Percentiles rank a stretch among this genome's conserved stretches.
These are phyloP conservation scores for Malbranchea cinnamomea DNA, from an alignment of 2,329 filamentous ascomycete species.

Conservation along the genomic window DNA sequence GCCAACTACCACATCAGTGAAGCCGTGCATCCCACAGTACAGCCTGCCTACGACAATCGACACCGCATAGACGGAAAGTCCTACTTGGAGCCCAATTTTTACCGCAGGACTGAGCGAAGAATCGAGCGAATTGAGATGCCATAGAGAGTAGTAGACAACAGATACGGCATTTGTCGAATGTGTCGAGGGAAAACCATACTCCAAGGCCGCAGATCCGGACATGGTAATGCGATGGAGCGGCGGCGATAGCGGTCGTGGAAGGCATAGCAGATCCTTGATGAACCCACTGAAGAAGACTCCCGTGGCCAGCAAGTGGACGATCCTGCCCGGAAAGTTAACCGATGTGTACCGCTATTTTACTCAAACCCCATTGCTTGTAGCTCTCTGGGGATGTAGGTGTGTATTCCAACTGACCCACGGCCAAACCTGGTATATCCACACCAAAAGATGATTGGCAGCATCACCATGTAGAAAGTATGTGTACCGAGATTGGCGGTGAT, in stretches of 20 bases:
- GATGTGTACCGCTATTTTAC: constrained; percentile 4
- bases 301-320: constrained; percentile 57
- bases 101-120: constrained; percentile 45
- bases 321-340: constrained; percentile 15
- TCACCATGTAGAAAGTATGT: constrained; percentile 97
- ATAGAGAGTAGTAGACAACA: constrained; percentile 70
- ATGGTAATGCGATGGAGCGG: constrained; percentile 78
- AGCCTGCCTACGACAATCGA: constrained; percentile 85
- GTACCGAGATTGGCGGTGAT: constrained; percentile 92
- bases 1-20: constrained; percentile 76
- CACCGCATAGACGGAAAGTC: constrained; percentile 69
- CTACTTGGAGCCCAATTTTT: constrained; percentile 47
- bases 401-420: constrained; percentile 75
- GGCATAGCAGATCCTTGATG: constrained; percentile 82
- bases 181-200: constrained; percentile 95
- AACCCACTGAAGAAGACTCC: constrained; percentile 85
- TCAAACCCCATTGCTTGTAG: constrained; percentile 3
- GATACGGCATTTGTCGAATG: constrained; percentile 96
- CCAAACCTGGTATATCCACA: constrained; percentile 75
- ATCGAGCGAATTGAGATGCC: constrained; percentile 52
- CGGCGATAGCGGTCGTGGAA: constrained; percentile 81
- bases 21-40: constrained; percentile 98
- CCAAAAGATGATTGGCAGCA: constrained; percentile 91
- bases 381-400: constrained; percentile 5
- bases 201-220: constrained; percentile 83